Evolutionary conservation across 2,329 filamentous ascomycete genomes (phyloP), one percentile per base, ranked within the genome.

Genomic region (Neofusicoccum cordaticola): DNA sequence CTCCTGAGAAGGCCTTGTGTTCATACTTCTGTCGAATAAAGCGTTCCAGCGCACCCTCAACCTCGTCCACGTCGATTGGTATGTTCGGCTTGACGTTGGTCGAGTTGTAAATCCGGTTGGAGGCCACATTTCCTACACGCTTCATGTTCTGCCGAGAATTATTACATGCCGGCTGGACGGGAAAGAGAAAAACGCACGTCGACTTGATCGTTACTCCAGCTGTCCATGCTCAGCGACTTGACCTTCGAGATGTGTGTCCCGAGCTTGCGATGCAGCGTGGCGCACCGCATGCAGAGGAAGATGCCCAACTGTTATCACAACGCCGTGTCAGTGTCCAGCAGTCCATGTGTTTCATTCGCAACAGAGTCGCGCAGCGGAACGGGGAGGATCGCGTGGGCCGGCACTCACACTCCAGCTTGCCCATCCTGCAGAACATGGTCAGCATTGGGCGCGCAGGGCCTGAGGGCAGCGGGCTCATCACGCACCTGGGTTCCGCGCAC

Each of bases 161-260:
- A 73, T 34, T 17, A 61, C 68, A 34, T 63, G 42, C 50, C 34
- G 44, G 41, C 35, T 60, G 31, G 31, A 66, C 52, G 39, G 66
- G 34, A 19, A 53, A 64, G 73, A 64, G 68, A 42, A 5, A n/a
- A 47, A 79, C 86, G 79, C 82, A 97, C 93, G 80, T 99, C 95
- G 68, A 99, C 93, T 80, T 99, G 95, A 67, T 98, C 95, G 73
- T 90, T 89, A 56, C 91, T 88, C 95, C 95, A 99, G 70, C 90
- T 95, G 79, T 99, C 95, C 93, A 99, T 98, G 78, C 91, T 98
- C 80, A 99, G 80, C 42, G 93, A 98, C 80, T 99, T 99, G 82
- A 99, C 93, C 78, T 99, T 99, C 69, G 93, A 97, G 68, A 99
- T 92, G 78, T 99, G 95, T 45, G 95, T 98, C 67, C 95, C 95